Percentiles rank a stretch among this genome's conserved stretches.
These are phyloP conservation scores for Hyaloscypha variabilis DNA, from an alignment of 495 filamentous ascomycete genomes.

Conservation along the genomic window DNA sequence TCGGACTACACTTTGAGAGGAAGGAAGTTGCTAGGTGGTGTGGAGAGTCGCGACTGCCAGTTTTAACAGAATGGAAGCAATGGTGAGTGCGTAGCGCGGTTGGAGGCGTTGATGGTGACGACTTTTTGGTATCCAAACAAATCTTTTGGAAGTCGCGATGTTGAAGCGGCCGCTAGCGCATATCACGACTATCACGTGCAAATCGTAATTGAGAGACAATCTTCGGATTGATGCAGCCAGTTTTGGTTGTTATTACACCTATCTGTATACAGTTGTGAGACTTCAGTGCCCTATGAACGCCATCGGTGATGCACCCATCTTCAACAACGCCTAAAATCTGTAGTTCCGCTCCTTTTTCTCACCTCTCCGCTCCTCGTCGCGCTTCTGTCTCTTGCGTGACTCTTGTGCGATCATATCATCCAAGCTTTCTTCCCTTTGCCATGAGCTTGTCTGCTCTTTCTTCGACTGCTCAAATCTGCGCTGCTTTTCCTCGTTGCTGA, in stretches of 20 bases:
- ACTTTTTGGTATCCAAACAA: background rate
- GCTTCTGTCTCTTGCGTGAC: slow-evolving; percentile 83
- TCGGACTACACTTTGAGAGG: background rate
- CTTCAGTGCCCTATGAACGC: slow-evolving; percentile 1
- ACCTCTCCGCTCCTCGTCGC: slow-evolving; percentile 74
- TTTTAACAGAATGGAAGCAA: background rate
- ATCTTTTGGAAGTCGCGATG: slow-evolving; percentile 13
- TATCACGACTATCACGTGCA: background rate
- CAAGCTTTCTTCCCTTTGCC: slow-evolving; percentile 89
- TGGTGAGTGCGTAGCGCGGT: background rate
- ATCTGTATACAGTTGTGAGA: slow-evolving; percentile 13
- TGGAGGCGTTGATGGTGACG: background rate
- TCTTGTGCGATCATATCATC: slow-evolving; percentile 97
- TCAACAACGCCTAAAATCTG: slow-evolving; percentile 21
- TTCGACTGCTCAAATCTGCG: slow-evolving; percentile 74
- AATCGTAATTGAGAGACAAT: background rate
- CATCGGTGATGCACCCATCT: slow-evolving; percentile 4
- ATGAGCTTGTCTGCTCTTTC: slow-evolving; percentile 72
- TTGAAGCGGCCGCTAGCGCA: slow-evolving; percentile 10
- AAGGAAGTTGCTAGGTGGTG: background rate
- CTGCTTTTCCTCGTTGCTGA: slow-evolving; percentile 62
- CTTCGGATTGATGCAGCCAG: background rate
- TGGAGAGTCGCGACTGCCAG: background rate
- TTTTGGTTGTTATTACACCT: slow-evolving; percentile 17
- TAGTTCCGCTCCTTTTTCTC: slow-evolving; percentile 41